Conservation (phyloP, 306 rosid species). For the Vigna nakashimae region DNA sequence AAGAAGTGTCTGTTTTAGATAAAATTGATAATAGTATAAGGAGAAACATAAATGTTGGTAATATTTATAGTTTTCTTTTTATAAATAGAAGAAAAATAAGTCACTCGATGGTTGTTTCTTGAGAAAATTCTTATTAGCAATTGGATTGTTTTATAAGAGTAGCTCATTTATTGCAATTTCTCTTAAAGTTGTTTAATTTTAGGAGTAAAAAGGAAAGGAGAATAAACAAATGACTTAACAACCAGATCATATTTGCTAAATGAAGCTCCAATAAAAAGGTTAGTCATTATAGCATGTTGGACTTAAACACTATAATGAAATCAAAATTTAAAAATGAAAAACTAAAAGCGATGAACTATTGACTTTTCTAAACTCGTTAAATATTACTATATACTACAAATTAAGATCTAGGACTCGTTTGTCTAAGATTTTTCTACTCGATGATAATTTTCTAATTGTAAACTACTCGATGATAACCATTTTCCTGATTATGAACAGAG, state of each 20-base stretch:
- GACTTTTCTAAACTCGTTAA: too few species aligned
- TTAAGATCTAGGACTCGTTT: too few species aligned
- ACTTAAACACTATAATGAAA: neutral
- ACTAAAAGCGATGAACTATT: neutral
- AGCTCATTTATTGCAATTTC: neutral
- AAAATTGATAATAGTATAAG: neutral
- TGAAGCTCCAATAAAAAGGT: slow-evolving; percentile 12
- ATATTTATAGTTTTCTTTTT: neutral
- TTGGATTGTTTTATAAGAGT: neutral
- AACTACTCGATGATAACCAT: too few species aligned
- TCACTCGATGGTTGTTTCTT: neutral
- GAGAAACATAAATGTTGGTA: neutral
- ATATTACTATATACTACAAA: too few species aligned
- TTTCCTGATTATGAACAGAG: neutral
- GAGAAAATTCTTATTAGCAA: neutral
- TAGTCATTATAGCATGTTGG: slow-evolving; percentile 7
- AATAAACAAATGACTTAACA: neutral
- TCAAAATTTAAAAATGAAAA: neutral
- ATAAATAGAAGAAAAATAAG: neutral
- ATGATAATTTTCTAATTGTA: too few species aligned
- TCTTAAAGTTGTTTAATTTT: slow-evolving; percentile 15
- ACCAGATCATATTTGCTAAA: neutral
- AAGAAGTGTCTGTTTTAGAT: neutral
- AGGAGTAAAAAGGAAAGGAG: neutral
- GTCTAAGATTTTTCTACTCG: neutral